Conservation (phyloP, 164 flowering plant genomes). For the Cinnamomum chago region DNA sequence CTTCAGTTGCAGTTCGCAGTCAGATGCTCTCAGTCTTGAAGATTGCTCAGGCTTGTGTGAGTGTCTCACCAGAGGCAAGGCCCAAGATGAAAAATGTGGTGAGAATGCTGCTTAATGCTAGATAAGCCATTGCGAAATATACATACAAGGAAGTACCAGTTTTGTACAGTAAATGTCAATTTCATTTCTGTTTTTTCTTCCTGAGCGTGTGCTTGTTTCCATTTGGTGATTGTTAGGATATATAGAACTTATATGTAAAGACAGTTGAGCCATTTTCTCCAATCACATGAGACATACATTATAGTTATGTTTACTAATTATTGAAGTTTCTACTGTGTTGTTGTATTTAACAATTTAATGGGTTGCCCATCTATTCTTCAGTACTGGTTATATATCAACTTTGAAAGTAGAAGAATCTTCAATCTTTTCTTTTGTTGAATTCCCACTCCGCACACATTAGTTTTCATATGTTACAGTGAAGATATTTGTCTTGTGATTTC, state of each 20-base stretch:
- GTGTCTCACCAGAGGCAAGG: constrained; percentile 52
- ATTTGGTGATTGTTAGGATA: neutral
- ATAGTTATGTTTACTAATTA: neutral
- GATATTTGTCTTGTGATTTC: neutral
- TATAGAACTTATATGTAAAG: neutral
- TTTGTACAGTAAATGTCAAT: constrained; percentile 9
- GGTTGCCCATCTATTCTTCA: neutral
- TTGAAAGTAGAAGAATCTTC: neutral
- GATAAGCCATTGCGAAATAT: constrained; percentile 15
- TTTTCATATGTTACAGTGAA: neutral
- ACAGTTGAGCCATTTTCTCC: neutral
- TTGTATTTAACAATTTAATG: too few species aligned
- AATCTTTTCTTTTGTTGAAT: too few species aligned
- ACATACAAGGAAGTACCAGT: neutral
- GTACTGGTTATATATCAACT: neutral
- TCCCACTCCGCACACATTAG: neutral
- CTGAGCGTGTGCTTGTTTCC: neutral
- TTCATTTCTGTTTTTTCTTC: neutral
- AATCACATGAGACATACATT: neutral
- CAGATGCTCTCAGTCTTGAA: constrained; percentile 68
- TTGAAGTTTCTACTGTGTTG: neutral
- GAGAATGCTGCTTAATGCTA: constrained; percentile 61
- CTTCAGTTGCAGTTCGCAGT: constrained; percentile 24
- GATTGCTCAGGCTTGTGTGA: constrained; percentile 61
- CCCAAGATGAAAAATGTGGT: constrained; percentile 65